Evolutionary conservation across 139 green algal species (phyloP), one percentile per base, ranked within the genome.

Genomic region (Chlamydomonas sphaeroides): DNA sequence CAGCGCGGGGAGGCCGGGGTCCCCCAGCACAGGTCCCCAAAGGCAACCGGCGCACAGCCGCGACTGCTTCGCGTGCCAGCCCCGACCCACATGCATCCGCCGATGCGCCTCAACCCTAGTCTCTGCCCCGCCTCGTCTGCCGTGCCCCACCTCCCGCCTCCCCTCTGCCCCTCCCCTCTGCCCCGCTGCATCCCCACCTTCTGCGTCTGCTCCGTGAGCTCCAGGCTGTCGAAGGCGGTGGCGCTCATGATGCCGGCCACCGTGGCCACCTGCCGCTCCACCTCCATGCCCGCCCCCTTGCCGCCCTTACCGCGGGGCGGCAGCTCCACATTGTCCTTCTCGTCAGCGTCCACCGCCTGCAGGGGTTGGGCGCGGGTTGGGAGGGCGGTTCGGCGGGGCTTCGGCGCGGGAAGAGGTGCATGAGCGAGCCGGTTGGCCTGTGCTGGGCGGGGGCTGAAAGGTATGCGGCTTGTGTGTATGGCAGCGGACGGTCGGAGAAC

Each of bases 241-340:
- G 63, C 63, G 61, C 86, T 93, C 94, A 97, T 97, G 87, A 96
- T 96, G 65, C 94, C 94, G 11, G 62, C 53, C 36, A 96, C 92
- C 23, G 42, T 79, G 26, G 87, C 87, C 11, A 79, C 48, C 65
- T 90, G 89, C 30, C 85, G 78, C 78, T 93, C 89, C 28, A 92
- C 77, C 49, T 78, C 70, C 32, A 76, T 11, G 48, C 70, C 83
- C 11, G 28, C 36, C 2, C 21, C 38, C 39, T 33, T 18, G 14
- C 10, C 61, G 10, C 28, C 61, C 45, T 53, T 53, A 14, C 11
- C 56, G 35, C 35, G 14, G 10, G 10, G 35, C 33, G 18, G 2
- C 35, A 45, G 14, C 14, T 10, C 20, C 65, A 48, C 62, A 23
- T 83, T 65, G 33, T 72, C 76, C 76, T 83, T 73, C 1, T 73